These are phyloP conservation scores for Lablab purpureus DNA, from an alignment of 306 rosid genomes.

Conservation along the genomic window DNA sequence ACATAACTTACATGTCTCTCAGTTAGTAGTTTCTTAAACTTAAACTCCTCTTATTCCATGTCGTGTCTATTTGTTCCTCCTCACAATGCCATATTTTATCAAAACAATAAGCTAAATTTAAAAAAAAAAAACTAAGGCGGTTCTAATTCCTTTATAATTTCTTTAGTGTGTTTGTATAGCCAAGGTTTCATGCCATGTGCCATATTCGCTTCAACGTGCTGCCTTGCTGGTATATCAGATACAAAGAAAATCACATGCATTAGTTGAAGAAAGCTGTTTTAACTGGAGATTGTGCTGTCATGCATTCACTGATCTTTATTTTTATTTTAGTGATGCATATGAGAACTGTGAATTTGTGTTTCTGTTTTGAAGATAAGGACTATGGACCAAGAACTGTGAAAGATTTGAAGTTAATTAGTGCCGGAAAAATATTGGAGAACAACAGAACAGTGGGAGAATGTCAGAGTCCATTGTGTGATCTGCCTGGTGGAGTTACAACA, in stretches of 20 bases:
- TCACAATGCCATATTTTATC: not conserved
- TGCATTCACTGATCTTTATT: conserved; percentile 5
- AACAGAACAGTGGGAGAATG: conserved; percentile 87
- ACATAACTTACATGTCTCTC: not conserved
- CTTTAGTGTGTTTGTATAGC: conserved; percentile 1
- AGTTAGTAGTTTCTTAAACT: conserved; percentile 12
- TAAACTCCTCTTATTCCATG: not conserved
- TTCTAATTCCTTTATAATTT: not conserved
- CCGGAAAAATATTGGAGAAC: conserved; percentile 85
- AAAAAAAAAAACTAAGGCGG: not conserved
- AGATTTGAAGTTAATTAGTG: conserved; percentile 92
- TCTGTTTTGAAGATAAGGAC: conserved; percentile 69
- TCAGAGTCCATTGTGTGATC: conserved; percentile 77
- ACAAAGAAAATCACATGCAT: conserved; percentile 11
- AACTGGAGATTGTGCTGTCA: not conserved
- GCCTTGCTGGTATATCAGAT: not conserved
- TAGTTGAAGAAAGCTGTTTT: not conserved
- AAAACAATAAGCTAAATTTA: conserved; percentile 10
- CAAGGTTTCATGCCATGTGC: not conserved
- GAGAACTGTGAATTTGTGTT: conserved; percentile 22
- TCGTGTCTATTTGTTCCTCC: conserved; percentile 5
- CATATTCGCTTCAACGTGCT: too few species aligned
- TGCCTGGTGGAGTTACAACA: conserved; percentile 86
- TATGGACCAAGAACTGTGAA: conserved; percentile 87
- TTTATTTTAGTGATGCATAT: conserved; percentile 8